Evolutionary conservation across 768 basidiomycete species (phyloP), one percentile per base, ranked within the genome.

Genomic region (Russula abietina): DNA sequence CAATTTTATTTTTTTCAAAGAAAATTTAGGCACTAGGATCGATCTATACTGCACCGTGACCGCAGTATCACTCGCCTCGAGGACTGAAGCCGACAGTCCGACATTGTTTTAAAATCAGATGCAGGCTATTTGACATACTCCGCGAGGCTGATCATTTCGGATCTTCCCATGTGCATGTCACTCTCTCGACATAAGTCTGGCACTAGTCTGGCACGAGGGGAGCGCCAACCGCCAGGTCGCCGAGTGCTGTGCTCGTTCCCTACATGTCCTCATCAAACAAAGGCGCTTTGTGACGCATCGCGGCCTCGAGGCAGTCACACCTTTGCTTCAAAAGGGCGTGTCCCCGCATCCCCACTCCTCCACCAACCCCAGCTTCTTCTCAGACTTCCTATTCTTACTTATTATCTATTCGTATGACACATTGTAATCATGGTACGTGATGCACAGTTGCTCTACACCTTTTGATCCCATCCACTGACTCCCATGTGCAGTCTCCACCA

Each of bases 341-440:
- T n/a, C 52, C 56, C 46, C 57, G 19, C 52, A 49, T 32, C 46
- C 57, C 61, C 48, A 26, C 58, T 19, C 28, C 30, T 50, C 36
- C 62, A 10, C 1, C 54, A 33, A 43, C 39, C 52, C 39, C 39
- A 33, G 39, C 39, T 17, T 8, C 11, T 39, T 32, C n/a, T 17
- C 19, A 11, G 11, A 1, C 16, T 12, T 24, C n/a, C 17, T 8
- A 14, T 54, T 17, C 38, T 50, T 26, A 4, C 30, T 55, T 55
- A 50, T 59, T 59, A 50, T 50, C 58, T 64, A 59, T 64, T 54
- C 46, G 9, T 55, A 64, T 64, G 63, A 36, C 10, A 41, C 9
- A 33, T 32, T 19, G 9, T 45, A 50, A 51, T 19, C n/a, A 64
- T 64, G 62, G 62, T 64, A 55, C 30, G 58, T 50, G 26, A 16